A percentile compares a stretch with the other conserved stretches of the same genome.
phyloP scores from a whole-genome alignment of 1,284 basidiomycete species.

The Apiotrichum veenhuisii region DNA sequence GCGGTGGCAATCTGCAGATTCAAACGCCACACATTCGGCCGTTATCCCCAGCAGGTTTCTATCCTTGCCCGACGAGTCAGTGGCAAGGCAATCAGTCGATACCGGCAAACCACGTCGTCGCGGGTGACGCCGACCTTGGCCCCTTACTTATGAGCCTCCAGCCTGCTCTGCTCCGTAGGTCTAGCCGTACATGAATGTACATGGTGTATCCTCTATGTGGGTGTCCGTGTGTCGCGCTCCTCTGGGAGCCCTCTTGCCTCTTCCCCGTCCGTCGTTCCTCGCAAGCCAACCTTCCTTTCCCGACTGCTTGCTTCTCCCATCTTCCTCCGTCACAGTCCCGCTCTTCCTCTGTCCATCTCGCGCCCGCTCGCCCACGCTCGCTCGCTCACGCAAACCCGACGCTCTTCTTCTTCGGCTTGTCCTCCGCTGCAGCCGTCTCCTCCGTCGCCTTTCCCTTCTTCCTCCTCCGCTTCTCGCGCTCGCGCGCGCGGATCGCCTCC shows the following conservation, averaged over 20 bases:
- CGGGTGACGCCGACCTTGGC: no score
- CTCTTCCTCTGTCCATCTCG: neutral
- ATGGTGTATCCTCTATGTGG: neutral
- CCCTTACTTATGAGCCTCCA: no score
- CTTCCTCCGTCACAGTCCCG: neutral
- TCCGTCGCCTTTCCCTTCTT: conserved; percentile 13
- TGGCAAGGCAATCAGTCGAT: no score
- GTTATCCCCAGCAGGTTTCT: no score
- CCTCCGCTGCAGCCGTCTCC: neutral
- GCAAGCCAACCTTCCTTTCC: neutral
- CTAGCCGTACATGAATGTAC: conserved; percentile 2
- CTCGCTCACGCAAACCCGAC: conserved; percentile 20
- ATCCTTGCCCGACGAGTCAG: no score
- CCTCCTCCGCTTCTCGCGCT: conserved; percentile 25
- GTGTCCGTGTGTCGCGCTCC: no score
- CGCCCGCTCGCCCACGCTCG: neutral
- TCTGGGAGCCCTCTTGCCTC: no score
- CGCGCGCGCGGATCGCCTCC: conserved; percentile 15
- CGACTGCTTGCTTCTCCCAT: no score
- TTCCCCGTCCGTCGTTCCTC: no score
- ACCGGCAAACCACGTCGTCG: no score
- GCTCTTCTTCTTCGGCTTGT: conserved; percentile 15
- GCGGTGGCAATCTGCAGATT: no score
- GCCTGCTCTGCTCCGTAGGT: neutral
- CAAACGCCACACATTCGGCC: no score